A percentile compares a stretch with the other conserved stretches of the same genome.
Conservation (phyloP, 768 basidiomycete genomes). For the Macrolepiota fuliginosa region DNA sequence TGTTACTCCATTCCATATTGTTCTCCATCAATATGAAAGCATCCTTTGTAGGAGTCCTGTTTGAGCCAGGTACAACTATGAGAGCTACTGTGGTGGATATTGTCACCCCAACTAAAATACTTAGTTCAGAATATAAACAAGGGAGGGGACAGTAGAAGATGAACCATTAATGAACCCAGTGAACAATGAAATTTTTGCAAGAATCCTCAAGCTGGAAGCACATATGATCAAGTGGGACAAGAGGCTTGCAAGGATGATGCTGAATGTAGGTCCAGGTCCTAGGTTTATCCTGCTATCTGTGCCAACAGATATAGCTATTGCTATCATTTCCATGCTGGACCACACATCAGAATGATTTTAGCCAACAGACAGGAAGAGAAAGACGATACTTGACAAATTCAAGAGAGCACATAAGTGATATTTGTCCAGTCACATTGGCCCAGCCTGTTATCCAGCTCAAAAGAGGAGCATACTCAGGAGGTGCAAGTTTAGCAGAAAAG, state of each 20-base stretch:
- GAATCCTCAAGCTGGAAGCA: conserved; percentile 51
- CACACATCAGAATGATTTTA: background rate
- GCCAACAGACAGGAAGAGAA: background rate
- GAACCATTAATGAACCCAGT: conserved; percentile 56
- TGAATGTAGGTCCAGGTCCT: conserved; percentile 51
- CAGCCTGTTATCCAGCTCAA: conserved; percentile 62
- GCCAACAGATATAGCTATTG: conserved; percentile 53
- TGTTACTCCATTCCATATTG: conserved; percentile 63
- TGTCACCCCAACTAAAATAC: conserved; percentile 46
- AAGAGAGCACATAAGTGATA: conserved; percentile 51
- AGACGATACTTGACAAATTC: conserved; percentile 48
- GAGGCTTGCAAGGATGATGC: conserved; percentile 53
- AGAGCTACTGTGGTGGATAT: conserved; percentile 53
- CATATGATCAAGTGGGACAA: conserved; percentile 56
- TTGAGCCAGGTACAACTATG: conserved; percentile 45
- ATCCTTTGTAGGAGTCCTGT: conserved; percentile 50
- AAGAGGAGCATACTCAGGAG: conserved; percentile 55
- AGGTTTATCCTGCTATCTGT: conserved; percentile 47
- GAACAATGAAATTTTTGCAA: conserved; percentile 55
- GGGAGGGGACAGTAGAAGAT: background rate
- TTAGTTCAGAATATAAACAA: background rate
- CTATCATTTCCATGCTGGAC: conserved; percentile 57
- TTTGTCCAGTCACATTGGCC: conserved; percentile 50
- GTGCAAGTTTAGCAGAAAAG: conserved; percentile 74
- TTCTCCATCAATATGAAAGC: conserved; percentile 63